Evolutionary conservation across 768 basidiomycete species (phyloP).

Genomic region (Mycena filopes): DNA sequence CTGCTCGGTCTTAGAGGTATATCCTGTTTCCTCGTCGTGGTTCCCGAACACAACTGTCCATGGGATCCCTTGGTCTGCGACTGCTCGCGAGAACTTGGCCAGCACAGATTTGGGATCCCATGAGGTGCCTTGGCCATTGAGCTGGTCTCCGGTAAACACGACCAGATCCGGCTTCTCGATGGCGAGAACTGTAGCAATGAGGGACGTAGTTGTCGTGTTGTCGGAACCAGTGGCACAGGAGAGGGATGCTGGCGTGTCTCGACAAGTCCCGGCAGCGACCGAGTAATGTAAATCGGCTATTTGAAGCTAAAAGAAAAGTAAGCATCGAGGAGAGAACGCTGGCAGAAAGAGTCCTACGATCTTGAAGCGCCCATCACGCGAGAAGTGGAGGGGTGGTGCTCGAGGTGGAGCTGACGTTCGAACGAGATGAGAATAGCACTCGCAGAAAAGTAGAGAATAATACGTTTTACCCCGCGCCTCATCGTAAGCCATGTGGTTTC

Average conservation of each 20-base stretch:
- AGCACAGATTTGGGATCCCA: conserved; percentile 92
- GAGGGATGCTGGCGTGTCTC: conserved; percentile 72
- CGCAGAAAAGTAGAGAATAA: conserved; percentile 36
- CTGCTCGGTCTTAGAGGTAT: conserved; percentile 67
- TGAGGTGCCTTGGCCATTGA: conserved; percentile 70
- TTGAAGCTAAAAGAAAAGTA: conserved; percentile 59
- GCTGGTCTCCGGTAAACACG: conserved; percentile 91
- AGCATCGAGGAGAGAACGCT: not conserved
- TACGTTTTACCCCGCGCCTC: conserved; percentile 80
- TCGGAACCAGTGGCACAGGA: conserved; percentile 70
- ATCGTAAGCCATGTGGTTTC: conserved; percentile 74
- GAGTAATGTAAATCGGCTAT: conserved; percentile 96
- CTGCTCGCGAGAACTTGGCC: conserved; percentile 86
- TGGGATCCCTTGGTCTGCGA: conserved; percentile 79
- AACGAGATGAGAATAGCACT: conserved; percentile 13
- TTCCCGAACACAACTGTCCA: conserved; percentile 97
- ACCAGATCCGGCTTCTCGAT: conserved; percentile 90
- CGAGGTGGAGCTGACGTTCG: conserved; percentile 65
- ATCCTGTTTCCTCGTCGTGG: conserved; percentile 85
- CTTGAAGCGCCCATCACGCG: conserved; percentile 85
- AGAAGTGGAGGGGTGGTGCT: conserved; percentile 86
- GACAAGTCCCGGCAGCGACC: conserved; percentile 80
- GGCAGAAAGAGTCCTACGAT: conserved; percentile 45
- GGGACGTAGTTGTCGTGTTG: conserved; percentile 71
- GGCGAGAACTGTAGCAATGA: conserved; percentile 78